Conservation (phyloP, 768 basidiomycete genomes). For the Russula brevipes region DNA sequence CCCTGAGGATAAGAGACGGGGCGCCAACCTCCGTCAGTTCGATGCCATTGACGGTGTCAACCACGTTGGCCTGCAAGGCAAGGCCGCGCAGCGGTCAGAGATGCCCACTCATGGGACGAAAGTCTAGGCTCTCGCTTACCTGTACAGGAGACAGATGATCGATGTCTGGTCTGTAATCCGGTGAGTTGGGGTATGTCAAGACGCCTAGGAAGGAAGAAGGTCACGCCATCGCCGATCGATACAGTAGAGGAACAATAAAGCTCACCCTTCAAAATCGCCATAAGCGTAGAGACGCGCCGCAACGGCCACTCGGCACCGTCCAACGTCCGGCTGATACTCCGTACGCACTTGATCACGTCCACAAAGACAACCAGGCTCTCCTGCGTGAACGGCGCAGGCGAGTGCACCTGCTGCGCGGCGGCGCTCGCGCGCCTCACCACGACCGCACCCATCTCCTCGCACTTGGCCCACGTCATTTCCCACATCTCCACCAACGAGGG, state of each 20-base stretch:
- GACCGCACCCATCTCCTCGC: slow-evolving; percentile 59
- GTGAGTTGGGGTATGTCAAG: slow-evolving; percentile 73
- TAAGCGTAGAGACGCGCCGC: slow-evolving; percentile 57
- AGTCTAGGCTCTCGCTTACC: slow-evolving; percentile 37
- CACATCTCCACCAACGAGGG: slow-evolving; percentile 44
- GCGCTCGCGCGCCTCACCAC: slow-evolving; percentile 34
- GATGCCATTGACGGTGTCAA: slow-evolving; percentile 64
- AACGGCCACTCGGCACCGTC: slow-evolving; percentile 62
- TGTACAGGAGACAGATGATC: slow-evolving; percentile 78
- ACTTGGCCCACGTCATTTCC: slow-evolving; percentile 64
- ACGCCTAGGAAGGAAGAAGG: slow-evolving; percentile 42
- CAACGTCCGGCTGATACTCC: slow-evolving; percentile 44
- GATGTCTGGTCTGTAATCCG: slow-evolving; percentile 85
- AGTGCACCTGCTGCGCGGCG: slow-evolving; percentile 9
- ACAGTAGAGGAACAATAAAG: background rate
- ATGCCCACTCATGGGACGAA: background rate
- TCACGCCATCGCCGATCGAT: too few species aligned
- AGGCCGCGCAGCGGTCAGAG: background rate
- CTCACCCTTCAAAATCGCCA: slow-evolving; percentile 72
- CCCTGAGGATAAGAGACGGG: slow-evolving; percentile 70
- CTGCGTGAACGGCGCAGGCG: slow-evolving; percentile 57
- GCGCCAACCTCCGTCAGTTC: slow-evolving; percentile 57
- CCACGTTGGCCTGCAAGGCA: slow-evolving; percentile 53
- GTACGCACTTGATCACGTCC: slow-evolving; percentile 59
- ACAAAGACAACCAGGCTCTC: slow-evolving; percentile 82